These are phyloP conservation scores for Fusarium paranaense DNA, from an alignment of 2,329 filamentous ascomycete species.

Conservation along the genomic window DNA sequence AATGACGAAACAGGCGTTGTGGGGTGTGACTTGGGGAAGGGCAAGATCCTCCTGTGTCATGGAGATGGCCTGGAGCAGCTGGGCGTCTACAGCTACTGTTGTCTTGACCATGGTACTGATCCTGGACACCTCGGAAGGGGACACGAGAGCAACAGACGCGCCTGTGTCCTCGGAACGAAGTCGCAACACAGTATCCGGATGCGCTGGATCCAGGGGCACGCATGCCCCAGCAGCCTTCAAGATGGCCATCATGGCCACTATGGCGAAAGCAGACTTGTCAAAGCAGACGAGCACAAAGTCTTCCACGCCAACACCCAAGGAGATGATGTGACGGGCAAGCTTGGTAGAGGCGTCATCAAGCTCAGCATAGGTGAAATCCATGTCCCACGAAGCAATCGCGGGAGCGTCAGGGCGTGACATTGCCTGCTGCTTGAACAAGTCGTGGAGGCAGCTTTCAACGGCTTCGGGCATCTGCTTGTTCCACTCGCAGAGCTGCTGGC, in stretches of 20 bases:
- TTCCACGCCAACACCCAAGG: constrained; percentile 14
- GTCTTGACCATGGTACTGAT: constrained; percentile 15
- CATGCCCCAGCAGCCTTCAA: constrained; percentile 32
- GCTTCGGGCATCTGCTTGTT: constrained; percentile 15
- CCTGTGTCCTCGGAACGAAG: constrained; percentile 24
- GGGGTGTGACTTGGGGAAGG: constrained; percentile 6
- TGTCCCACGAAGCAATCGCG: constrained; percentile 36
- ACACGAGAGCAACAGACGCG: constrained; percentile 22
- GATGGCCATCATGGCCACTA: constrained; percentile 30
- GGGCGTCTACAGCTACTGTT: constrained; percentile 11
- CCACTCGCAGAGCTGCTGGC: constrained; percentile 12
- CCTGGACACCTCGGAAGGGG: neutral
- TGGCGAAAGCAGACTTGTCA: constrained; percentile 28
- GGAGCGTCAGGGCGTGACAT: neutral
- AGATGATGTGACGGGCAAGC: constrained; percentile 16
- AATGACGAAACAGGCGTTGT: constrained; percentile 35
- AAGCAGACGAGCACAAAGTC: constrained; percentile 25
- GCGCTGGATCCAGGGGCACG: constrained; percentile 27
- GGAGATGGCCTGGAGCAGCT: neutral
- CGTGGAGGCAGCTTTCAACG: constrained; percentile 27
- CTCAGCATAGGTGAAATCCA: constrained; percentile 27
- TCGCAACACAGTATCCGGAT: constrained; percentile 34
- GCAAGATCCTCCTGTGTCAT: accelerated
- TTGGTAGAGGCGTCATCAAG: constrained; percentile 25
- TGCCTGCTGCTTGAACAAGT: constrained; percentile 17